Conservation (phyloP, 495 filamentous ascomycete species). For the Xylaria telfairii region DNA sequence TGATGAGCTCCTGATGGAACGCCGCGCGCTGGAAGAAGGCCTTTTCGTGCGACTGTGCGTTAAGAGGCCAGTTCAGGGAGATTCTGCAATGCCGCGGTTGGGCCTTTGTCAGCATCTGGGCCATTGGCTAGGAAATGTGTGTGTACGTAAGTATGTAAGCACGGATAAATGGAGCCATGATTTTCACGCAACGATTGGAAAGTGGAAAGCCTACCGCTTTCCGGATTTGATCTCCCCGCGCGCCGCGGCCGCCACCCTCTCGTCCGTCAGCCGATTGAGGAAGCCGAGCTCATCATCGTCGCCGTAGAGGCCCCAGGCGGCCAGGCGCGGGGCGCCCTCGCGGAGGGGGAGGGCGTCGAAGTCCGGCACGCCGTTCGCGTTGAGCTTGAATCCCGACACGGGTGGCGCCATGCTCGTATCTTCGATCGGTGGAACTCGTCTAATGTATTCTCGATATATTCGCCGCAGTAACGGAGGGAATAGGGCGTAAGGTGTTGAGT, state of each 20-base stretch:
- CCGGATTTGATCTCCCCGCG: conserved; percentile 60
- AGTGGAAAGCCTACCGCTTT: conserved; percentile 29
- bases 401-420: conserved; percentile 35
- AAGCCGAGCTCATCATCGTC: conserved; percentile 53
- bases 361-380: conserved; percentile 48
- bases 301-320: conserved; percentile 60
- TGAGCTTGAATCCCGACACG: conserved; percentile 42
- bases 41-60: conserved; percentile 40
- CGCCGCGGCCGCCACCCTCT: conserved; percentile 50
- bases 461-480: neutral
- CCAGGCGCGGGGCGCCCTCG: conserved; percentile 46
- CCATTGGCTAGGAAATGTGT: neutral
- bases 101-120: neutral
- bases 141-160: neutral
- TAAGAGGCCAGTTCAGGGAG: conserved; percentile 54
- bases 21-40: conserved; percentile 47
- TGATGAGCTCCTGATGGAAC: conserved; percentile 50
- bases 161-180: neutral
- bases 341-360: conserved; percentile 54
- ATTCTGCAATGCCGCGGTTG: conserved; percentile 33
- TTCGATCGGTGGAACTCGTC: neutral
- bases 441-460: neutral
- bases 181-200: no score
- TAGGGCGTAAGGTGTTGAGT: neutral
- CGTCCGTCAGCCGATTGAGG: conserved; percentile 53